Percentiles rank a stretch among this genome's conserved stretches.
These are phyloP conservation scores for Ceratobasidium sp. DNA, from an alignment of 1,284 basidiomycete genomes.

Conservation along the genomic window DNA sequence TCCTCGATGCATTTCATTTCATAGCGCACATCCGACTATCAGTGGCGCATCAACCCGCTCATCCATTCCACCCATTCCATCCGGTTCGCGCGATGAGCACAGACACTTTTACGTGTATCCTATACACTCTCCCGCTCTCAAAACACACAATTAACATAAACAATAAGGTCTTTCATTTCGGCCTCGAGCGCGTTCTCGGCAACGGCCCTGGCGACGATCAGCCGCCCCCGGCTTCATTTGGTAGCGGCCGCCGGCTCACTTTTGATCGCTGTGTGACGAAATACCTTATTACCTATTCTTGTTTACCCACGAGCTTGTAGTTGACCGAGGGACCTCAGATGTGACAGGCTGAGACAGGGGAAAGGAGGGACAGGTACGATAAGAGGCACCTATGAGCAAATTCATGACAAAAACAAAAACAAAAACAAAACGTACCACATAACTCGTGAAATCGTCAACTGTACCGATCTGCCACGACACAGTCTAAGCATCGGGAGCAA, in stretches of 20 bases:
- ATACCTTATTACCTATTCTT: background rate
- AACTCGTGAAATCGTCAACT: background rate
- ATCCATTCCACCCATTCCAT: background rate
- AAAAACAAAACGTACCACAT: constrained; percentile 8
- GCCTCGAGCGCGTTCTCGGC: constrained; percentile 17
- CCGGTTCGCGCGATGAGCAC: no score
- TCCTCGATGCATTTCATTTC: constrained; percentile 7
- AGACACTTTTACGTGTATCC: no score
- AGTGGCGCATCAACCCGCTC: constrained; percentile 16
- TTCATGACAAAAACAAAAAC: constrained; percentile 4
- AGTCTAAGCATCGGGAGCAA: background rate
- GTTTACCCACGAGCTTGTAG: background rate
- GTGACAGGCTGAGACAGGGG: constrained; percentile 17
- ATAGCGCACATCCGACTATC: constrained; percentile 20
- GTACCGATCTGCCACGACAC: constrained; percentile 4
- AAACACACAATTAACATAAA: background rate
- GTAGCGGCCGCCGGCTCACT: constrained; percentile 20
- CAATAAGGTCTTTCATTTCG: constrained; percentile 8
- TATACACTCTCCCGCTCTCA: background rate
- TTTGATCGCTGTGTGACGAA: background rate
- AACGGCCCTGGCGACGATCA: constrained; percentile 19
- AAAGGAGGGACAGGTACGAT: constrained; percentile 4
- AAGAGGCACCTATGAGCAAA: background rate
- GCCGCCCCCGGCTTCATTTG: constrained; percentile 6
- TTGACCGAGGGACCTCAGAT: background rate